Percentiles rank a stretch among this genome's conserved stretches.
These are phyloP conservation scores for Thermothelomyces thermophilus DNA, from an alignment of 2,329 filamentous ascomycete species.

Conservation along the genomic window DNA sequence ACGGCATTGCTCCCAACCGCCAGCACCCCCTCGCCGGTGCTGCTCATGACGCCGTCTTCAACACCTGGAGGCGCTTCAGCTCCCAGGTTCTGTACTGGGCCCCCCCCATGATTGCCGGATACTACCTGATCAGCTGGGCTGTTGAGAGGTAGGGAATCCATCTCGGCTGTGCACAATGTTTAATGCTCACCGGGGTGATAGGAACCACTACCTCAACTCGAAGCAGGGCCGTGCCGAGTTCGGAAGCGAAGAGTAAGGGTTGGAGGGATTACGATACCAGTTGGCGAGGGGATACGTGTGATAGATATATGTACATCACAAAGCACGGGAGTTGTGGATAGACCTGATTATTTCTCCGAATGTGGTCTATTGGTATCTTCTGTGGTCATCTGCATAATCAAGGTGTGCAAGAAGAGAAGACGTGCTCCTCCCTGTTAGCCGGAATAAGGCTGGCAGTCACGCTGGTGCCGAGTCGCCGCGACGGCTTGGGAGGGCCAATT, in stretches of 20 bases:
- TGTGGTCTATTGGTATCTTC: too few relatives aligned
- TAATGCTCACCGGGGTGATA: constrained; percentile 32
- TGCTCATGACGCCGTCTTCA: constrained; percentile 81
- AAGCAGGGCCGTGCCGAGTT: constrained; percentile 62
- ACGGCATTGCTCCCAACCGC: constrained; percentile 77
- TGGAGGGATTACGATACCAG: background rate
- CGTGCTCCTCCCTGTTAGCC: too few relatives aligned
- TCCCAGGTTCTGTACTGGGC: constrained; percentile 84
- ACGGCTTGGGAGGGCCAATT: too few relatives aligned
- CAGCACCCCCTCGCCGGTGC: constrained; percentile 80
- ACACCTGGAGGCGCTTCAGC: constrained; percentile 81
- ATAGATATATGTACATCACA: constrained; percentile 24
- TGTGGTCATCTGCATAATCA: too few relatives aligned
- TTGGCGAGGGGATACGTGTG: constrained; percentile 10
- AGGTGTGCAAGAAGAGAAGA: too few relatives aligned
- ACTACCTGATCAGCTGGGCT: constrained; percentile 85
- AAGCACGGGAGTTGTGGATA: constrained; percentile 22
- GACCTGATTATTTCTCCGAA: background rate
- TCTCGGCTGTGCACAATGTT: constrained; percentile 14
- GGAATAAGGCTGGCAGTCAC: too few relatives aligned
- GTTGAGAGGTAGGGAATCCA: constrained; percentile 66
- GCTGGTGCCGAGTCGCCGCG: too few relatives aligned
- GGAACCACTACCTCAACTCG: constrained; percentile 77
- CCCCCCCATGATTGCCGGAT: constrained; percentile 70
- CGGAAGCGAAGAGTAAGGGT: constrained; percentile 37